Evolutionary conservation across 768 basidiomycete genomes (phyloP).

Genomic region (Gloeopeniophorella convolvens): DNA sequence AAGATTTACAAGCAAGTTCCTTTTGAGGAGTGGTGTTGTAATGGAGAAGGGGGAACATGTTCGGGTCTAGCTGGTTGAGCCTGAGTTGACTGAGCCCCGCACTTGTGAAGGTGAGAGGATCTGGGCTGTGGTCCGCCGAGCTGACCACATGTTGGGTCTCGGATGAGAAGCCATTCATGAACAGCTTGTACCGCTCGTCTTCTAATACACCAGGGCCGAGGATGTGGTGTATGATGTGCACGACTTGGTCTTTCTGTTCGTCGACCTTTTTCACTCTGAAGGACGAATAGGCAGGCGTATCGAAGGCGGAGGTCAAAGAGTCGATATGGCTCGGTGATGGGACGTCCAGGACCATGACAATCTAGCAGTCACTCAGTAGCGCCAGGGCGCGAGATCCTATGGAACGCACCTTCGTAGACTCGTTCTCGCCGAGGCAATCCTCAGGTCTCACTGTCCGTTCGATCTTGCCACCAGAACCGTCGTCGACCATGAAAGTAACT

Average conservation of each 20-base stretch:
- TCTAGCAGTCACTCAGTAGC: slow-evolving; percentile 33
- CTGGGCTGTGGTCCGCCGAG: slow-evolving; percentile 50
- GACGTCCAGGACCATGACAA: slow-evolving; percentile 63
- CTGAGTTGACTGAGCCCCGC: slow-evolving; percentile 66
- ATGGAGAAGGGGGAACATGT: slow-evolving; percentile 67
- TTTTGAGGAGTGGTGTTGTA: slow-evolving; percentile 39
- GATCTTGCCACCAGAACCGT: slow-evolving; percentile 35
- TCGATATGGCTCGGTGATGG: slow-evolving; percentile 55
- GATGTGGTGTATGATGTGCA: slow-evolving; percentile 62
- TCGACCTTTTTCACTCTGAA: slow-evolving; percentile 40
- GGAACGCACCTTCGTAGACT: slow-evolving; percentile 39
- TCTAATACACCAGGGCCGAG: slow-evolving; percentile 66
- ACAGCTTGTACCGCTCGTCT: slow-evolving; percentile 59
- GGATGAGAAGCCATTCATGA: slow-evolving; percentile 63
- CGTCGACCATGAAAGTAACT: slow-evolving; percentile 49
- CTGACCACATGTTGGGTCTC: slow-evolving; percentile 71
- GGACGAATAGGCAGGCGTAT: slow-evolving; percentile 38
- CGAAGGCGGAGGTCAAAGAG: slow-evolving; percentile 43
- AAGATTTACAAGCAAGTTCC: slow-evolving; percentile 30
- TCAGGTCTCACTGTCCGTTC: slow-evolving; percentile 51
- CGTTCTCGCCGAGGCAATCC: slow-evolving; percentile 50
- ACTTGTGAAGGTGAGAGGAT: slow-evolving; percentile 70
- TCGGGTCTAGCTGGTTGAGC: slow-evolving; percentile 61
- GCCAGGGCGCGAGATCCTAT: not conserved
- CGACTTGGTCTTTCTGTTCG: slow-evolving; percentile 36